Conservation (phyloP, 2,329 filamentous ascomycete genomes). For the Penicillium oxalicum region DNA sequence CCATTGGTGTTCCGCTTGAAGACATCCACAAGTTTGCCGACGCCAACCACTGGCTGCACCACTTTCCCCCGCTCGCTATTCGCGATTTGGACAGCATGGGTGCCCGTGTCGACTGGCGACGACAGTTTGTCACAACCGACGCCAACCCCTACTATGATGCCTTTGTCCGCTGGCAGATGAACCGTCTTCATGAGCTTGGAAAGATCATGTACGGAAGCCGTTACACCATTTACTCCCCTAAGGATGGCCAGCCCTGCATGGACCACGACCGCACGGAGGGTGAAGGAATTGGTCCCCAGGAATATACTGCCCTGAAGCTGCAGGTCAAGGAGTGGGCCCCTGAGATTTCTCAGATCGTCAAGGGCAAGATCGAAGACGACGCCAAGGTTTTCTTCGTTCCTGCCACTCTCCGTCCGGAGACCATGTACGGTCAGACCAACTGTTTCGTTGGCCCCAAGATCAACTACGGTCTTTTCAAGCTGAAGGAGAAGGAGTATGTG, state of each 20-base stretch:
- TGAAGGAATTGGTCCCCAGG: slow-evolving; percentile 77
- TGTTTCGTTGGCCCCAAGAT: slow-evolving; percentile 92
- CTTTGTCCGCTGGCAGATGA: slow-evolving; percentile 97
- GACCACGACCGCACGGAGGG: slow-evolving; percentile 78
- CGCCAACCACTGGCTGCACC: slow-evolving; percentile 82
- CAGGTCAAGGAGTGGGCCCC: slow-evolving; percentile 85
- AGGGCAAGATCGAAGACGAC: slow-evolving; percentile 70
- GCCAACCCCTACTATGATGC: slow-evolving; percentile 95
- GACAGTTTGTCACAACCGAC: slow-evolving; percentile 89
- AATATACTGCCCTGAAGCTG: slow-evolving; percentile 89
- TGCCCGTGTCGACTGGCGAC: slow-evolving; percentile 84
- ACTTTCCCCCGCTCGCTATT: slow-evolving; percentile 74
- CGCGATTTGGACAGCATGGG: slow-evolving; percentile 80
- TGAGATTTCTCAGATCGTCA: slow-evolving; percentile 63
- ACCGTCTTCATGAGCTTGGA: slow-evolving; percentile 74
- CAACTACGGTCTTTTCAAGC: slow-evolving; percentile 81
- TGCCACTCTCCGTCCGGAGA: slow-evolving; percentile 89
- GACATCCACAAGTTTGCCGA: slow-evolving; percentile 94
- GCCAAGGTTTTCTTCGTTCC: slow-evolving; percentile 84
- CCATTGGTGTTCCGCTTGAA: slow-evolving; percentile 76
- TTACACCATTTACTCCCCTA: slow-evolving; percentile 89
- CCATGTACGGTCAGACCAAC: slow-evolving; percentile 97
- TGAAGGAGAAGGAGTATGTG: slow-evolving; percentile 71
- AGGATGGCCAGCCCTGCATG: slow-evolving; percentile 82
- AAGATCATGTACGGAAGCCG: slow-evolving; percentile 93